phyloP scores from a whole-genome alignment of 306 rosid genomes.

The Quercus dentata region DNA sequence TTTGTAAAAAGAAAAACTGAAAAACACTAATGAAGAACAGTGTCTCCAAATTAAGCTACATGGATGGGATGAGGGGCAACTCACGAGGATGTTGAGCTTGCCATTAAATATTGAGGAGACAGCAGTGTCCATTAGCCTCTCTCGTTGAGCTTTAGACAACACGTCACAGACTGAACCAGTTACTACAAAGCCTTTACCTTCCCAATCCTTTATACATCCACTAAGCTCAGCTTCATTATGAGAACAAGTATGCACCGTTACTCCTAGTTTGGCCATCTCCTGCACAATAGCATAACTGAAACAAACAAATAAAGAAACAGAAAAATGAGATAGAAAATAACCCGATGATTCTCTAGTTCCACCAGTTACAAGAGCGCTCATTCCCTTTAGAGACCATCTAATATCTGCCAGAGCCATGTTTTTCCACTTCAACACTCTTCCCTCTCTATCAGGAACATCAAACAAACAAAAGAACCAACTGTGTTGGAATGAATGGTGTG shows the following conservation, averaged over 20 bases:
- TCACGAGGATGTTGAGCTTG: no score
- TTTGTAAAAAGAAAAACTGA: neutral
- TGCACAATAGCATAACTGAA: no score
- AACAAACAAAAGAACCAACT: no score
- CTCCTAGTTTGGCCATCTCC: no score
- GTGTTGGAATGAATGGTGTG: no score
- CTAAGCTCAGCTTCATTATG: no score
- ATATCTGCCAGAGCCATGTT: neutral
- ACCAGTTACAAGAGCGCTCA: conserved; percentile 39
- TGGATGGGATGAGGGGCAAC: neutral
- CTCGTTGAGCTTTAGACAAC: conserved; percentile 21
- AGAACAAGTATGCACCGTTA: no score
- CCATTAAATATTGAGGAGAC: conserved; percentile 19
- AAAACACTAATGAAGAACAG: neutral
- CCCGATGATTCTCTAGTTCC: conserved; percentile 44
- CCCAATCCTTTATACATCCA: neutral
- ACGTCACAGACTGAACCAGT: conserved; percentile 41
- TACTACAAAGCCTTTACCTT: conserved; percentile 19
- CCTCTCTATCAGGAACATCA: no score
- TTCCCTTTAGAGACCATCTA: conserved; percentile 35
- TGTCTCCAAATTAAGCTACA: neutral
- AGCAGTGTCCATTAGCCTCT: conserved; percentile 17
- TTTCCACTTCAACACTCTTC: neutral
- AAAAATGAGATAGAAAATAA: neutral
- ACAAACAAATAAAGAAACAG: neutral